Evolutionary conservation across 345 rosid genomes (phyloP).

Genomic region (Brassica juncea): DNA sequence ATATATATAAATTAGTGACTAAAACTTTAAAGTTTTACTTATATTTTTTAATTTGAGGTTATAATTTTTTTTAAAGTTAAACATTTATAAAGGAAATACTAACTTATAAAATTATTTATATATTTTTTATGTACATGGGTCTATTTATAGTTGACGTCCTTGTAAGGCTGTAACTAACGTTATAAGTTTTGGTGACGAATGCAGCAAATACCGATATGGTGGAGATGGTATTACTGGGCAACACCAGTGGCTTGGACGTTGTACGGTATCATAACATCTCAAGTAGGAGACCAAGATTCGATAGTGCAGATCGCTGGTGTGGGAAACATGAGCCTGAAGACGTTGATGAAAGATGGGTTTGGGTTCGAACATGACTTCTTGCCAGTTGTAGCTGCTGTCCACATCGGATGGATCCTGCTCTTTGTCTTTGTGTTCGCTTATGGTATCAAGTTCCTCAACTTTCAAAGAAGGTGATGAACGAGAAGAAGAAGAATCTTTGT

Average conservation of each 20-base stretch:
- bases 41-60: no score
- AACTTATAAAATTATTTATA: no score
- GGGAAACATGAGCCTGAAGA: constrained; percentile 34
- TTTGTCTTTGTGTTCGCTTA: constrained; percentile 54
- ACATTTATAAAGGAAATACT: neutral
- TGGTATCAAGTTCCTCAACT: constrained; percentile 62
- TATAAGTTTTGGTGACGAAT: neutral
- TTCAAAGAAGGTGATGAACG: constrained; percentile 52
- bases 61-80: neutral
- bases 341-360: constrained; percentile 46
- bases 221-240: constrained; percentile 93
- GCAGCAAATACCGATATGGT: constrained; percentile 85
- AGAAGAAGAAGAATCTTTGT: neutral
- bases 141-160: no score
- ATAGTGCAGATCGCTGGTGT: constrained; percentile 49
- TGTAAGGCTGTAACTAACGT: neutral
- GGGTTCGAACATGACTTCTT: constrained; percentile 66
- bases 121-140: no score
- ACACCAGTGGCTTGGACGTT: constrained; percentile 80
- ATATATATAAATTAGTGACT: no score
- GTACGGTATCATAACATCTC: constrained; percentile 74
- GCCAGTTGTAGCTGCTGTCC: constrained; percentile 59
- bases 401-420: constrained; percentile 52
- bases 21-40: neutral
- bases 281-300: constrained; percentile 56